Base-by-base conservation (phyloP, 108 stramenopile genomes). In the Cyclotella kingstonii region DNA sequence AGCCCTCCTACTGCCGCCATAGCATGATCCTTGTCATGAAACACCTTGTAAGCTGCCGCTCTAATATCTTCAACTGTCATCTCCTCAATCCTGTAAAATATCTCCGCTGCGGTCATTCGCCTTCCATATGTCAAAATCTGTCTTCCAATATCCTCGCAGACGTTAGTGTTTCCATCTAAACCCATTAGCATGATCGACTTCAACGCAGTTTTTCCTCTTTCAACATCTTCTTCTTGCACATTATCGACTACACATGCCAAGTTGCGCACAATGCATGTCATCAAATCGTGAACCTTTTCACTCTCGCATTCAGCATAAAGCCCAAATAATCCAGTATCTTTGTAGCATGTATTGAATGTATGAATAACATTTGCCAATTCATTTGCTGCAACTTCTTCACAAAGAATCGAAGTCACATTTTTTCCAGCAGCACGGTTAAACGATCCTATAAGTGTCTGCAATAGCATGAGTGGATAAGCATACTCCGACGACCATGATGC, bases 271-370 rank as follows among this genome's bases (percentile, higher is more conserved):
- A 95, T 80, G 79, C 86, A 84, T 79, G 79, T 83, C 76, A 95
- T 85, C 44, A 81, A 49, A 66, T 94, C 90, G 58, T 94, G 89
- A 53, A 95, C 77, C 73, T 91, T 89, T 77, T 94, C 93, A 68
- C 94, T 92, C 42, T 89, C 93, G 14, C 87, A 90, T 45, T 95
- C 85, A 26, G 91, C 90, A 73, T 99, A 98, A n/a, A 98, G 52
- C 28, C 98, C 99, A 70, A 99, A 98, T 10, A 99, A 82, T 8
- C 99, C 99, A 27, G 96, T 98, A 64, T 99, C 99, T 78, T 98
- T 98, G 88, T 99, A 99, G 82, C 95, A 95, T n/a, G 97, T 97
- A 80, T 99, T 99, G 83, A 98, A 98, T 9, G 97, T 95, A 46
- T 73, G 83, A 77, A 93, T 79, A 7, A 89, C 88, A 76, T 98